Conservation (phyloP, 2,329 filamentous ascomycete species). For the Pestalotiopsis sp. region DNA sequence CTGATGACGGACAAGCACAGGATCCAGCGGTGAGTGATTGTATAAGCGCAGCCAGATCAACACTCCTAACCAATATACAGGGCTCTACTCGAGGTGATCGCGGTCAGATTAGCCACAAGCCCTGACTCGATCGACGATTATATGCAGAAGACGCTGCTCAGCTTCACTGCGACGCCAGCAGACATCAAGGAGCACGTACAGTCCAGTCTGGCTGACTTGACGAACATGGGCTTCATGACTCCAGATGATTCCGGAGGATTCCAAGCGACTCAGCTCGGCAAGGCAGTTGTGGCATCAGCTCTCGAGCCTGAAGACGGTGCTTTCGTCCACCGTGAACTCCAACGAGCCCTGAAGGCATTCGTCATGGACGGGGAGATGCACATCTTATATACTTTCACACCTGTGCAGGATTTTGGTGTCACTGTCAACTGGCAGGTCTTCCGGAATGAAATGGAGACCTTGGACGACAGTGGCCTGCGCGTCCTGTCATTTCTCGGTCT, state of each 20-base stretch:
- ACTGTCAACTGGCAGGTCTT: constrained; percentile 74
- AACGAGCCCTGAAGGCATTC: constrained; percentile 69
- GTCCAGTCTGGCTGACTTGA: constrained; percentile 62
- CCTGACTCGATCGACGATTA: constrained; percentile 69
- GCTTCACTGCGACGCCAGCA: constrained; percentile 54
- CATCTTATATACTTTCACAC: constrained; percentile 77
- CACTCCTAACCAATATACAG: constrained; percentile 38
- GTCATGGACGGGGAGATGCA: constrained; percentile 85
- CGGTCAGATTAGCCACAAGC: constrained; percentile 69
- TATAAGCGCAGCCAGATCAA: not conserved
- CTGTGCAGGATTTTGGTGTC: constrained; percentile 61
- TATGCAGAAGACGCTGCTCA: constrained; percentile 68
- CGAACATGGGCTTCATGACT: constrained; percentile 57
- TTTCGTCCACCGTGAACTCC: constrained; percentile 72
- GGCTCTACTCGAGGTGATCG: constrained; percentile 72
- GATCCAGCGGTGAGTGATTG: constrained; percentile 60
- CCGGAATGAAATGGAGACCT: constrained; percentile 68
- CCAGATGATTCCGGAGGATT: constrained; percentile 54
- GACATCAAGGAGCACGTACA: constrained; percentile 57
- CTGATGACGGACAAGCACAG: constrained; percentile 68
- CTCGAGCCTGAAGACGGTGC: constrained; percentile 76
- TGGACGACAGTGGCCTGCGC: constrained; percentile 73
- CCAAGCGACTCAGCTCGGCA: constrained; percentile 66
- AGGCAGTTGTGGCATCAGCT: constrained; percentile 72
- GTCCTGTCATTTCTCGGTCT: constrained; percentile 71